These are phyloP conservation scores for Pythium insidiosum DNA, from an alignment of 352 stramenopile genomes.

Conservation along the genomic window DNA sequence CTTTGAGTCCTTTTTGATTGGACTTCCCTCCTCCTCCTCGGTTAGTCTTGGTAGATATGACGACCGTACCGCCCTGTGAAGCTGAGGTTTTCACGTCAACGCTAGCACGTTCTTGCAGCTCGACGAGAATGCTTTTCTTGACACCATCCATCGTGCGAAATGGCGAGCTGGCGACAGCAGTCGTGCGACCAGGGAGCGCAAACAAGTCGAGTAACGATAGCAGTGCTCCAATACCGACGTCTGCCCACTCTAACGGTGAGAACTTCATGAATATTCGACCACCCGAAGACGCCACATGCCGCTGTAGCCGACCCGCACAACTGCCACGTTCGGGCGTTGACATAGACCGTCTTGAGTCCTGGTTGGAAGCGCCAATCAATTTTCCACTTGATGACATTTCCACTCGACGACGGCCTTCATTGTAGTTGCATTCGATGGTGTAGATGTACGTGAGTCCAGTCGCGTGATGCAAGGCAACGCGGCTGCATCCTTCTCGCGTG, in stretches of 20 bases:
- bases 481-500: conserved; percentile 58
- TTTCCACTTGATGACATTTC: conserved; percentile 19
- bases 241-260: conserved; percentile 47
- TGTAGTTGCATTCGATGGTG: conserved; percentile 93
- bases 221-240: conserved; percentile 56
- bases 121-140: conserved; percentile 34
- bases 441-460: conserved; percentile 78
- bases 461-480: conserved; percentile 67
- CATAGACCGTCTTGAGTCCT: background rate
- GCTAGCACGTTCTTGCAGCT: no score
- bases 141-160: conserved; percentile 50
- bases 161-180: conserved; percentile 21
- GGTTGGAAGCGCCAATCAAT: conserved; percentile 1
- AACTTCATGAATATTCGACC: conserved; percentile 56
- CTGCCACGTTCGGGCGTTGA: conserved; percentile 4
- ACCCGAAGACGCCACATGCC: conserved; percentile 3
- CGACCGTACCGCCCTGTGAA: no score
- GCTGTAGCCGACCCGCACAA: conserved; percentile 6
- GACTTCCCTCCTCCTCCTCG: no score
- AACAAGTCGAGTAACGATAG: conserved; percentile 58
- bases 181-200: conserved; percentile 22
- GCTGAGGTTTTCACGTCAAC: background rate
- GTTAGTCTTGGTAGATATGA: no score
- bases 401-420: conserved; percentile 47
- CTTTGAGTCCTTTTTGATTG: no score